Evolutionary conservation across 2,329 filamentous ascomycete genomes (phyloP), one percentile per base, ranked within the genome.

Genomic region (Apiospora saccharicola): DNA sequence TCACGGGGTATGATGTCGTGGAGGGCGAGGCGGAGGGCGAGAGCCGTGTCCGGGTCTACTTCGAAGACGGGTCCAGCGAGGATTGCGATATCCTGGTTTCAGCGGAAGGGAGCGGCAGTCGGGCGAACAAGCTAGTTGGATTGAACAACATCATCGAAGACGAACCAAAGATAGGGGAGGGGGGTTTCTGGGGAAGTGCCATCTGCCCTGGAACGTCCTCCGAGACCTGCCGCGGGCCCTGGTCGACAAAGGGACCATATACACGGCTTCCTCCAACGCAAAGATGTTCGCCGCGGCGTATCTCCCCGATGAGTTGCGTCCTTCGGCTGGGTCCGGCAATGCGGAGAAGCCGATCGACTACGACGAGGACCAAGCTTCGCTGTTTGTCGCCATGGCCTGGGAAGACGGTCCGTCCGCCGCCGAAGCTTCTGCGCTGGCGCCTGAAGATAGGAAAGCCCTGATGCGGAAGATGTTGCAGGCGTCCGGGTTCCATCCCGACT

Each of bases 41-140:
- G 10, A 69, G 67, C 34, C 24, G 24, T 44, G 47, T 75, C 44
- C 51, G 67, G 24, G 74, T 53, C 24, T 70, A 69, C n/a, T 73
- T 73, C 46, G 68, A 70, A 3, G 72, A 73, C 49, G 75, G 74
- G 22, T 73, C 72, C 16, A 69, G 68, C 30, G 72, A 72, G 30
- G 74, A 74, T 41, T 74, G 75, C 26, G 76, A 77, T 67, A 26
- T 77, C 4, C 41, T 77, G 30, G 73, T 77, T 22, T 70, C 74
- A 3, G 75, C 75, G 22, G 74, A 76, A 43, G 74, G 74, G 19
- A 71, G 46, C 19, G 26, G 57, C 19, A 69, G 51, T 22, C 49
- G 72, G 69, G 68, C 70, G 43, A 74, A 73, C 61, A 67, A 12
- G 6, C 72, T 73, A 47, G 57, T 71, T 4, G 74, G 73, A 3